These are phyloP conservation scores for Ascoidea rubescens DNA, from an alignment of 805 yeast species.

Conservation along the genomic window DNA sequence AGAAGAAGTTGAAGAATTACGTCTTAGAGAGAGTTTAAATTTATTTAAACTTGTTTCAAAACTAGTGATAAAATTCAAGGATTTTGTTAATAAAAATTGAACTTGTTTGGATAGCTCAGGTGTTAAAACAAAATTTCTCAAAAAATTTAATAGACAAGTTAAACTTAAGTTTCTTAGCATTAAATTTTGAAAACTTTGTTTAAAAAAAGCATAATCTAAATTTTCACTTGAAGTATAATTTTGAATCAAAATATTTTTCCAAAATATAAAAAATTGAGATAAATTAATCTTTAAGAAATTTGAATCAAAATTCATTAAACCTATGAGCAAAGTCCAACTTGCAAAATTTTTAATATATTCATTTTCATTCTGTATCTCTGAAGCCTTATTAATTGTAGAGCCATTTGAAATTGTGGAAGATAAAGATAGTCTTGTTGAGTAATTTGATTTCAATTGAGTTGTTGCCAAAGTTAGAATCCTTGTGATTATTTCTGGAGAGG, in stretches of 20 bases:
- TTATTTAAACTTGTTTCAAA: constrained; percentile 18
- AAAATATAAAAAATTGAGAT: constrained; percentile 44
- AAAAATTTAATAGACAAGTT: constrained; percentile 39
- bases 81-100: constrained; percentile 33
- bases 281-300: constrained; percentile 38
- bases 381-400: constrained; percentile 3
- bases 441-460: constrained; percentile 25
- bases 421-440: constrained; percentile 16
- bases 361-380: constrained; percentile 14
- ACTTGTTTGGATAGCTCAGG: constrained; percentile 29
- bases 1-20: constrained; percentile 11
- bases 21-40: constrained; percentile 10
- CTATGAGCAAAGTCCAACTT: constrained; percentile 52
- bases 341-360: constrained; percentile 24
- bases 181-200: constrained; percentile 23
- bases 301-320: constrained; percentile 49
- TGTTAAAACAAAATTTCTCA: constrained; percentile 25
- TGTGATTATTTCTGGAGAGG: constrained; percentile 29
- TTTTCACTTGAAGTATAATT: constrained; percentile 26
- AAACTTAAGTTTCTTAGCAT: constrained; percentile 47
- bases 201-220: constrained; percentile 19
- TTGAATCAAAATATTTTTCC: constrained; percentile 47
- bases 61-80: constrained; percentile 19
- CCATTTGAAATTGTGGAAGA: not conserved
- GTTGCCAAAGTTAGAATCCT: constrained; percentile 30